Conservation (phyloP, 2,329 filamentous ascomycete genomes). For the Cryphonectria carpinicola region DNA sequence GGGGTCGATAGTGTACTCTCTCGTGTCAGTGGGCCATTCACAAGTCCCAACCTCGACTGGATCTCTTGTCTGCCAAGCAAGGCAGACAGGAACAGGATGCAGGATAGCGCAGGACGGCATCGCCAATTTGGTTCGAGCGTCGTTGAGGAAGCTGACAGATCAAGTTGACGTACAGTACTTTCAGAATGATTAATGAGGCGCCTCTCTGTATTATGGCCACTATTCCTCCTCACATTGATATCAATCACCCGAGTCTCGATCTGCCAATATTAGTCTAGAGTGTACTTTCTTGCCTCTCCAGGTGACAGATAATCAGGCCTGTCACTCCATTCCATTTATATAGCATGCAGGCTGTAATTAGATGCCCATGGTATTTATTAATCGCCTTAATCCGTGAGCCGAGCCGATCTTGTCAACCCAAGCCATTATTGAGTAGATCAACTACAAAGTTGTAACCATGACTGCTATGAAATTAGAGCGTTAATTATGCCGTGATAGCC, state of each 20-base stretch:
- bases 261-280: background rate
- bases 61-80: too few species aligned
- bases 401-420: too few species aligned
- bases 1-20: background rate
- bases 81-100: too few species aligned
- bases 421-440: background rate
- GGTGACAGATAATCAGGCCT: background rate
- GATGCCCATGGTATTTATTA: background rate
- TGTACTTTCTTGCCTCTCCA: background rate
- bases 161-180: background rate
- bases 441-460: background rate
- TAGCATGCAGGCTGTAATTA: too few species aligned
- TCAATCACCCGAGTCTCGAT: background rate
- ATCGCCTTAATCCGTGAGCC: too few species aligned
- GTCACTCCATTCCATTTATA: background rate
- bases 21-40: background rate
- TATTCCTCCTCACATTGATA: background rate
- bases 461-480: background rate
- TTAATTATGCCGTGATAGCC: background rate
- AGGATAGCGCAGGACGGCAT: background rate
- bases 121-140: background rate
- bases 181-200: background rate
- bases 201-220: background rate
- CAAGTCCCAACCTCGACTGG: background rate
- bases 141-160: background rate